A percentile compares a stretch with the other conserved stretches of the same genome.
Evolutionary conservation across 208 protist genomes (phyloP).

Genomic region (Leptomonas seymouri): DNA sequence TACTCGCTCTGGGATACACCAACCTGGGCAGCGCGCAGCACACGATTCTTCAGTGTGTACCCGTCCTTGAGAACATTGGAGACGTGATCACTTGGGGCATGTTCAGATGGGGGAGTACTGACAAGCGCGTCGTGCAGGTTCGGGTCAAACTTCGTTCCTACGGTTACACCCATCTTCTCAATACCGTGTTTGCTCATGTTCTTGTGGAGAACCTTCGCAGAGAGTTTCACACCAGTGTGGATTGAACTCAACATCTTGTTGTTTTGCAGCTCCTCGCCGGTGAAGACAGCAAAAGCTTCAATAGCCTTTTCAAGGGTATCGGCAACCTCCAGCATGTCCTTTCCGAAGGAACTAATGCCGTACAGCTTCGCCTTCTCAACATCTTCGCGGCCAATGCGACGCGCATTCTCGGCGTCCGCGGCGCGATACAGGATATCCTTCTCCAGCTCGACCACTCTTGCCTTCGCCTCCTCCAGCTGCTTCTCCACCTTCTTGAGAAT

Average conservation of each 20-base stretch:
- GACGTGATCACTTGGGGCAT: conserved; percentile 56
- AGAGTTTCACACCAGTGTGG: conserved; percentile 86
- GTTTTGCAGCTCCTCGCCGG: conserved; percentile 50
- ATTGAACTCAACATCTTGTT: conserved; percentile 73
- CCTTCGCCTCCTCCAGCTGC: conserved; percentile 65
- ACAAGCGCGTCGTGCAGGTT: conserved; percentile 92
- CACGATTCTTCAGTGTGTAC: conserved; percentile 85
- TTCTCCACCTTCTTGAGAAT: conserved; percentile 60
- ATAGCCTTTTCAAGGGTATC: conserved; percentile 93
- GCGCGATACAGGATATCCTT: conserved; percentile 88
- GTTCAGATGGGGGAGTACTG: conserved; percentile 62
- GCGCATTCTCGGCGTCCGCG: conserved; percentile 89
- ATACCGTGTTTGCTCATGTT: conserved; percentile 88
- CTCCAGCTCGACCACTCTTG: conserved; percentile 69
- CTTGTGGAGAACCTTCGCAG: conserved; percentile 83
- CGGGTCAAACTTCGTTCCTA: conserved; percentile 85
- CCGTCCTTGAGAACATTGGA: conserved; percentile 90
- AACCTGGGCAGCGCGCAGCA: conserved; percentile 92
- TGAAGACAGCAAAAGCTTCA: conserved; percentile 60
- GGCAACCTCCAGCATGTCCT: conserved; percentile 93
- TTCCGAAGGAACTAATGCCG: conserved; percentile 88
- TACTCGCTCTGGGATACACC: conserved; percentile 57
- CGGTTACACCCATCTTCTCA: conserved; percentile 76
- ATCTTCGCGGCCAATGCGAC: conserved; percentile 89
- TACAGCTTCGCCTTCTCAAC: conserved; percentile 90